phyloP scores from a whole-genome alignment of 2,329 filamentous ascomycete species.

The Paracorniculantispora psalliotae region DNA sequence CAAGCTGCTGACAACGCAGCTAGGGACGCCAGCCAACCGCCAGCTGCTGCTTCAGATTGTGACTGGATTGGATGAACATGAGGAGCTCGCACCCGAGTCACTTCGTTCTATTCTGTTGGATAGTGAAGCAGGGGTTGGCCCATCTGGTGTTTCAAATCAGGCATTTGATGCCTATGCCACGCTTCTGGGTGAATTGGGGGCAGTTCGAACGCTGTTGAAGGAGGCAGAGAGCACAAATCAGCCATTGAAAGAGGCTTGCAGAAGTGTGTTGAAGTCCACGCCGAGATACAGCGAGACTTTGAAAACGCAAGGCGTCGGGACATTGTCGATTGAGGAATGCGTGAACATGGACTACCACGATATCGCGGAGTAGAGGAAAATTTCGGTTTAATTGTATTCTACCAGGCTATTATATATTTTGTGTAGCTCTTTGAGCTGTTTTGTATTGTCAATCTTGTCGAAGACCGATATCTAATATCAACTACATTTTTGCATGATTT shows the following conservation, averaged over 20 bases:
- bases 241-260: neutral
- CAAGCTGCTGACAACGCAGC: neutral
- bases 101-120: conserved; percentile 21
- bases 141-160: neutral
- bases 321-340: conserved; percentile 7
- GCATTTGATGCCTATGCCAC: conserved; percentile 25
- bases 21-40: conserved; percentile 13
- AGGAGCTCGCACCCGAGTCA: conserved; percentile 18
- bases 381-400: neutral
- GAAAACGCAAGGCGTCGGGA: conserved; percentile 6
- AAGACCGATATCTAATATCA: neutral
- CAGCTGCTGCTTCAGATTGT: conserved; percentile 25
- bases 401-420: neutral
- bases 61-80: conserved; percentile 24
- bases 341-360: conserved; percentile 11
- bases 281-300: conserved; percentile 1
- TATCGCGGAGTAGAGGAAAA: neutral
- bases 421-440: too few species aligned
- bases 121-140: conserved; percentile 7
- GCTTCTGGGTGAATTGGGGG: conserved; percentile 28
- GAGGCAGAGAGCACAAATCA: conserved; percentile 20
- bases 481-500: neutral
- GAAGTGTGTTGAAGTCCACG: neutral
- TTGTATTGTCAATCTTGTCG: neutral
- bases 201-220: conserved; percentile 26